Conservation (phyloP, 225 moss, liverwort and hornwort species). For the Ulota crispa region DNA sequence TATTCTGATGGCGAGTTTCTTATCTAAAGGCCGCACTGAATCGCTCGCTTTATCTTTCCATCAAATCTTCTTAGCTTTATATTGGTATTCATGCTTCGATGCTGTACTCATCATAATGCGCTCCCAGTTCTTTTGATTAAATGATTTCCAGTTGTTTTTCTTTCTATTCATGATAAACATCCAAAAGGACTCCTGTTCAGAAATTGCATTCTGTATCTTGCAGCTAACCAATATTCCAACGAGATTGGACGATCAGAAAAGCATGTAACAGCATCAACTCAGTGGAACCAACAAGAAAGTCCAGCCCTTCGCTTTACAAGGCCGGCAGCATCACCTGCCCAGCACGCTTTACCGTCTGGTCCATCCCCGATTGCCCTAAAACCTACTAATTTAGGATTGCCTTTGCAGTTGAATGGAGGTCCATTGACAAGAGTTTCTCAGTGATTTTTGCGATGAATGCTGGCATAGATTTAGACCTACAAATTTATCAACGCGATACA, state of each 20-base stretch:
- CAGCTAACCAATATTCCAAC: slow-evolving; percentile 39
- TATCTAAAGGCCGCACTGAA: not conserved
- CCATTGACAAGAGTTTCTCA: slow-evolving; percentile 20
- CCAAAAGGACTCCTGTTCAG: not conserved
- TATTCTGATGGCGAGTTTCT: not conserved
- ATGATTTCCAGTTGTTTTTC: not conserved
- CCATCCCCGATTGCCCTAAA: slow-evolving; percentile 12
- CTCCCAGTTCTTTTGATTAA: not conserved
- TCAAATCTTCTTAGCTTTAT: not conserved
- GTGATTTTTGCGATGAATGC: not conserved
- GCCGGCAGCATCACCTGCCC: slow-evolving; percentile 27
- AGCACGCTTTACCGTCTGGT: slow-evolving; percentile 9
- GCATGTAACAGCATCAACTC: slow-evolving; percentile 25
- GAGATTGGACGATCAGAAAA: slow-evolving; percentile 32
- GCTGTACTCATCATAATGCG: not conserved
- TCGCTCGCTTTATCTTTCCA: not conserved
- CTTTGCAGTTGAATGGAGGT: slow-evolving; percentile 17
- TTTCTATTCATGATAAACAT: not conserved
- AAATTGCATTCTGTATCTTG: slow-evolving; percentile 8
- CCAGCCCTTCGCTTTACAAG: slow-evolving; percentile 17
- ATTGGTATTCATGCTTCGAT: not conserved
- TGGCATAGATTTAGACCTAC: not conserved
- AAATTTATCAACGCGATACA: slow-evolving; percentile 7
- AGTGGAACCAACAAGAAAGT: slow-evolving; percentile 26
- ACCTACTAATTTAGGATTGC: slow-evolving; percentile 24